Conservation (phyloP, 305 asterid genomes). For the Fraxinus velutina region DNA sequence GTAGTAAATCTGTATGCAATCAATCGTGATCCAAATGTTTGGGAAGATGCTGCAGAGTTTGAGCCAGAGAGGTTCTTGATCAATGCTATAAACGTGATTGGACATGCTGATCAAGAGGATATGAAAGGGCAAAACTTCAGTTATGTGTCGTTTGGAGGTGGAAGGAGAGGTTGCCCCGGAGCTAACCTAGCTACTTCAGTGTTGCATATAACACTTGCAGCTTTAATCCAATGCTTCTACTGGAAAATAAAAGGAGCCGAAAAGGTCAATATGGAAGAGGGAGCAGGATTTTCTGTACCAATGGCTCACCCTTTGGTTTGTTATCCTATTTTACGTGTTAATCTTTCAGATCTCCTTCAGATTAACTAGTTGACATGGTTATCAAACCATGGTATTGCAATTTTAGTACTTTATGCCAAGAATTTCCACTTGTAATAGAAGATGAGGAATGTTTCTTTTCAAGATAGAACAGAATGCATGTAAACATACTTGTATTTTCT, state of each 20-base stretch:
- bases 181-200: conserved; percentile 2
- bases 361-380: background rate
- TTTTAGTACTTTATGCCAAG: background rate
- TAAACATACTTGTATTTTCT: background rate
- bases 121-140: conserved; percentile 4
- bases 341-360: conserved; percentile 1
- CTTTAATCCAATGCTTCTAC: conserved; percentile 43
- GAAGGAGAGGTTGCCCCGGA: conserved; percentile 45
- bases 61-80: conserved; percentile 38
- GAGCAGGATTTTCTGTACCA: conserved; percentile 34
- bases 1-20: conserved; percentile 1
- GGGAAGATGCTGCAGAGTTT: conserved; percentile 39
- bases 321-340: conserved; percentile 15
- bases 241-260: conserved; percentile 30
- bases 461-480: background rate
- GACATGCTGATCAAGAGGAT: background rate
- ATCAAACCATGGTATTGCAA: background rate
- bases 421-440: background rate
- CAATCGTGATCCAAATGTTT: conserved; percentile 29
- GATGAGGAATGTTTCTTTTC: background rate
- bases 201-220: conserved; percentile 39
- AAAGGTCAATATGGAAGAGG: conserved; percentile 42
- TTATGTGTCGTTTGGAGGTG: conserved; percentile 35
- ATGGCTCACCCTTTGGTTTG: conserved; percentile 41
- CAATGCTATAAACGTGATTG: background rate